Conservation (phyloP, 805 yeast species). For the Hanseniaspora thailandica region DNA sequence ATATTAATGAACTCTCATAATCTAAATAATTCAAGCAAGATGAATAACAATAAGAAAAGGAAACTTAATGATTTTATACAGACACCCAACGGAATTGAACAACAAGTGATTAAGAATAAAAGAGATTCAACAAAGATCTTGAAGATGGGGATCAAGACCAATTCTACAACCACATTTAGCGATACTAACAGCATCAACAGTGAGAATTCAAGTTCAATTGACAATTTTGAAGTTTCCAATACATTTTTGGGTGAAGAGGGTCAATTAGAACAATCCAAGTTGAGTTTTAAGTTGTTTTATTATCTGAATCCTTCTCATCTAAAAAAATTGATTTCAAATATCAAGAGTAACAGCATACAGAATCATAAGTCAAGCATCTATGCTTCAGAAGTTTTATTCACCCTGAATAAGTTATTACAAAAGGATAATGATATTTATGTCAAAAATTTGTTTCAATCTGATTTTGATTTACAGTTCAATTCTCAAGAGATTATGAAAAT, state of each 20-base stretch:
- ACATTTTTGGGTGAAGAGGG: slow-evolving; percentile 4
- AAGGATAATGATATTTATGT: slow-evolving; percentile 9
- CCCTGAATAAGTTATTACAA: slow-evolving; percentile 3
- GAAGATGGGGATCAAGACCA: neutral
- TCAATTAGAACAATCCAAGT: neutral
- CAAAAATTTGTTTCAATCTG: slow-evolving; percentile 8
- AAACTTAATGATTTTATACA: neutral
- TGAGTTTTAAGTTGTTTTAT: neutral
- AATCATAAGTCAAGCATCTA: neutral
- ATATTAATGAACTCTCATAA: neutral
- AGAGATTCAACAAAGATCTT: neutral
- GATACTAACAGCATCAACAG: neutral
- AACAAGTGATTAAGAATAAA: neutral
- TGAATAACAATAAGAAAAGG: neutral
- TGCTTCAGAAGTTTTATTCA: neutral
- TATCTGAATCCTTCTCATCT: neutral
- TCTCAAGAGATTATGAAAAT: neutral
- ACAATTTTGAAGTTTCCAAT: neutral
- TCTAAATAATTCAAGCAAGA: neutral
- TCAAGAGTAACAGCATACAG: neutral
- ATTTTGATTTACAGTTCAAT: neutral
- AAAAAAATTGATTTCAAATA: neutral
- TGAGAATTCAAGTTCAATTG: too few species aligned
- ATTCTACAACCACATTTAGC: neutral
- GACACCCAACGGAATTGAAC: neutral